A percentile compares a stretch with the other conserved stretches of the same genome.
Evolutionary conservation across 768 basidiomycete species (phyloP).

Genomic region (Auriscalpium orientale): DNA sequence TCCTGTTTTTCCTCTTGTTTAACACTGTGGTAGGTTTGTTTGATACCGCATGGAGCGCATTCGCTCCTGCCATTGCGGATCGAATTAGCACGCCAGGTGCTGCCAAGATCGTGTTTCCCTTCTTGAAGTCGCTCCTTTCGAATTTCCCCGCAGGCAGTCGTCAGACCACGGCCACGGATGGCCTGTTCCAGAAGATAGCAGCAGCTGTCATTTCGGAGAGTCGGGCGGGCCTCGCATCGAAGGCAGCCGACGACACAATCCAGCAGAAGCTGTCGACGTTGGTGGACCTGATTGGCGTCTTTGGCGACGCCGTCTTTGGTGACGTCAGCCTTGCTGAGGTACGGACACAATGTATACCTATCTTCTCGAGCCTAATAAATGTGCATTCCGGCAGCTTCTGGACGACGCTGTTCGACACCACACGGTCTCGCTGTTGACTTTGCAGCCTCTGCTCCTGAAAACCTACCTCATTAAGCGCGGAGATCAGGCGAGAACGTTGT

Average conservation of each 20-base stretch:
- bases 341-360: conserved; percentile 10
- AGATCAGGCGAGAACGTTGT: conserved; percentile 22
- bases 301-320: conserved; percentile 43
- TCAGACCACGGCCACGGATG: conserved; percentile 17
- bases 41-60: conserved; percentile 37
- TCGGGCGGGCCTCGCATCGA: no score
- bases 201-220: no score
- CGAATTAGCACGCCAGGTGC: not conserved
- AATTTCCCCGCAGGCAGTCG: conserved; percentile 26
- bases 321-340: conserved; percentile 39
- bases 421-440: conserved; percentile 31
- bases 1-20: not conserved
- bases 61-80: conserved; percentile 26
- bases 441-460: conserved; percentile 38
- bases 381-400: conserved; percentile 27
- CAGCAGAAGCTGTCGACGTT: conserved; percentile 19
- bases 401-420: conserved; percentile 37
- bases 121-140: conserved; percentile 39
- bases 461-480: conserved; percentile 42
- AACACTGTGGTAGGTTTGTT: conserved; percentile 33
- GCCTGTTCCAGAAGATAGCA: conserved; percentile 16
- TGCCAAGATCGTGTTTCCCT: conserved; percentile 32
- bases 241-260: no score
- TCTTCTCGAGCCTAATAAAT: not conserved
- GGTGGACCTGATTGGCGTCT: conserved; percentile 41